Evolutionary conservation across 2,329 filamentous ascomycete species (phyloP).

Genomic region (Amauroascus verrucosus): DNA sequence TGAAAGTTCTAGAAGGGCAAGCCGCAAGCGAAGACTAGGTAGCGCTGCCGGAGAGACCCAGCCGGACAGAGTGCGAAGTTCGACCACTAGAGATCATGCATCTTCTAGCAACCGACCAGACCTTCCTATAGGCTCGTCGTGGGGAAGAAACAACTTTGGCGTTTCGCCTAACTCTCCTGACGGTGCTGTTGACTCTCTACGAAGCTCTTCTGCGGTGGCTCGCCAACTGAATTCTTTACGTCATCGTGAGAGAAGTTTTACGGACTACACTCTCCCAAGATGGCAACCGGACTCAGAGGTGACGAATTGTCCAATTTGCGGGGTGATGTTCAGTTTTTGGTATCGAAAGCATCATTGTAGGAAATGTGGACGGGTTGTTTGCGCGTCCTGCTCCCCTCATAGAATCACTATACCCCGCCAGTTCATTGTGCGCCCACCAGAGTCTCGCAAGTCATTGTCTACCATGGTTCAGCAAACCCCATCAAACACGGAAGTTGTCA

Average conservation of each 20-base stretch:
- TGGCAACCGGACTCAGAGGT: constrained; percentile 89
- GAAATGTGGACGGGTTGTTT: constrained; percentile 92
- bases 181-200: constrained; percentile 27
- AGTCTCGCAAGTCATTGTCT: constrained; percentile 34
- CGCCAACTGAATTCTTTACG: constrained; percentile 19
- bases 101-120: constrained; percentile 1
- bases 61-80: background rate
- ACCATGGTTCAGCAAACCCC: constrained; percentile 34
- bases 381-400: constrained; percentile 80
- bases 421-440: constrained; percentile 71
- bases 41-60: constrained; percentile 2
- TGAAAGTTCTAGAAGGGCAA: background rate
- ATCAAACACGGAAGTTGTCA: constrained; percentile 38
- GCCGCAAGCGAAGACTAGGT: constrained; percentile 10
- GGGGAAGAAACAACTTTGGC: constrained; percentile 1
- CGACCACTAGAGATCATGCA: background rate
- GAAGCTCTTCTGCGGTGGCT: constrained; percentile 18
- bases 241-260: constrained; percentile 22
- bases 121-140: background rate
- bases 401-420: constrained; percentile 88
- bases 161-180: constrained; percentile 25
- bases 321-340: constrained; percentile 68
- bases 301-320: constrained; percentile 74
- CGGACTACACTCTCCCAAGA: constrained; percentile 51
- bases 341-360: constrained; percentile 89